These are phyloP conservation scores for Pythium grandisporangium DNA, from an alignment of 352 stramenopile species.

Conservation along the genomic window DNA sequence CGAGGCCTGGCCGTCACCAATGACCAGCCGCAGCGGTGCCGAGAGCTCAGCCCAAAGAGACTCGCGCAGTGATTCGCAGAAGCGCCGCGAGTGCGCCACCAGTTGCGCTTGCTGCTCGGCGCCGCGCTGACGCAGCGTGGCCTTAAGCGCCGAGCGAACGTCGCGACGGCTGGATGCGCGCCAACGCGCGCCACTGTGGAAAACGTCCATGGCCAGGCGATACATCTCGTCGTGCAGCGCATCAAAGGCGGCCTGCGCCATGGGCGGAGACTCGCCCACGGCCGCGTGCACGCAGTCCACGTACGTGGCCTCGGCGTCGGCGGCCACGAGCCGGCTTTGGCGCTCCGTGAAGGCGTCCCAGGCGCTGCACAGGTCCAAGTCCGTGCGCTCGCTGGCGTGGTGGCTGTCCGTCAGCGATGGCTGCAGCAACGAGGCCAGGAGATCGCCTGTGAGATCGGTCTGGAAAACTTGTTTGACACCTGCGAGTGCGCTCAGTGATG, in stretches of 20 bases:
- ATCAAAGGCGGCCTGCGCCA: slow-evolving; percentile 52
- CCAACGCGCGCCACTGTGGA: slow-evolving; percentile 25
- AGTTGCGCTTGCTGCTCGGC: slow-evolving; percentile 27
- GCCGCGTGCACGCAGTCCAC: slow-evolving; percentile 61
- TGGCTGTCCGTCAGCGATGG: slow-evolving; percentile 15
- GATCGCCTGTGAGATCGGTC: slow-evolving; percentile 43
- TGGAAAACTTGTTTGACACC: slow-evolving; percentile 60
- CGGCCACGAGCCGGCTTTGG: slow-evolving; percentile 34
- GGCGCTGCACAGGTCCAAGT: slow-evolving; percentile 40
- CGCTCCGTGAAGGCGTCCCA: slow-evolving; percentile 65
- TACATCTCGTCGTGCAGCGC: slow-evolving; percentile 67
- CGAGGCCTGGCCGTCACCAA: too few relatives aligned
- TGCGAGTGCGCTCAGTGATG: slow-evolving; percentile 8
- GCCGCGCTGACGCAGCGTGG: slow-evolving; percentile 28
- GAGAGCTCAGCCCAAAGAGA: slow-evolving; percentile 35
- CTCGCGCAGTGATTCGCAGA: slow-evolving; percentile 30
- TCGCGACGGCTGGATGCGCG: slow-evolving; percentile 28
- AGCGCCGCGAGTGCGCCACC: slow-evolving; percentile 30
- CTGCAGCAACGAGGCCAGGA: slow-evolving; percentile 35
- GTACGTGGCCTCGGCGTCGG: slow-evolving; percentile 63
- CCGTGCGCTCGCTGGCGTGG: slow-evolving; percentile 17
- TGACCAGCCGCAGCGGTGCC: slow-evolving; percentile 3
- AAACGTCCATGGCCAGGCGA: slow-evolving; percentile 63
- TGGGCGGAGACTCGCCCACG: slow-evolving; percentile 37
- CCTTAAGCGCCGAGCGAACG: slow-evolving; percentile 43